Evolutionary conservation across 768 basidiomycete genomes (phyloP), one percentile per base, ranked within the genome.

Genomic region (Infundibulicybe gibba): DNA sequence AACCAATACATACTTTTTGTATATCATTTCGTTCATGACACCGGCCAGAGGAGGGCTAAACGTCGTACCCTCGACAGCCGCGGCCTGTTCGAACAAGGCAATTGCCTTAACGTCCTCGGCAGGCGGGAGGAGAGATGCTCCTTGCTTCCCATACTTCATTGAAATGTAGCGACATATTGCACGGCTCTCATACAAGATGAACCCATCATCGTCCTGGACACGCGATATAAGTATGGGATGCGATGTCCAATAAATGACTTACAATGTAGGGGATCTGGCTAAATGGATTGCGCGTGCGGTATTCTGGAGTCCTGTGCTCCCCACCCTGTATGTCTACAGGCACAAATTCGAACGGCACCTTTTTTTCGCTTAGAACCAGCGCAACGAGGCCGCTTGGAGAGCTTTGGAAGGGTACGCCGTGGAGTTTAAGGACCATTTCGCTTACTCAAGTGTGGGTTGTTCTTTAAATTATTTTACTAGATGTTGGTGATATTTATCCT

Each of bases 101-200:
- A 58, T 63, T 14, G 54, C 61, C 32, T 69, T 58, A 5, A 64
- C 32, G 9, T 69, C 66, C 4, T 55, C 55, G 3, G 25, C 25
- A 8, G 25, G 25, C 2, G 85, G 85, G 35, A 83, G 62, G 33
- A 85, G 68, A 5, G 58, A 46, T 2, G 74, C 67, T 33, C 81
- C 81, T 53, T 80, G 73, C 40, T 63, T 40, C 0, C 71, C 60
- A 51, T 83, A 79, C 56, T 84, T 86, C 49, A 61, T 61, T 21
- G 70, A 74, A 51, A 86, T 58, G 60, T 86, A 88, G 14, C 80
- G 76, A 5, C 58, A 57, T 43, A 87, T 85, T 0, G 82, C 82
- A 25, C 82, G 78, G 33, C 72, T 75, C 55, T 85, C 83, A 63
- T 75, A 85, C 14, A 89, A 54, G 47, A 75, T 63, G 59, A 86